Conservation (phyloP, 2,329 filamentous ascomycete genomes). For the Ceratocystis huliohia region DNA sequence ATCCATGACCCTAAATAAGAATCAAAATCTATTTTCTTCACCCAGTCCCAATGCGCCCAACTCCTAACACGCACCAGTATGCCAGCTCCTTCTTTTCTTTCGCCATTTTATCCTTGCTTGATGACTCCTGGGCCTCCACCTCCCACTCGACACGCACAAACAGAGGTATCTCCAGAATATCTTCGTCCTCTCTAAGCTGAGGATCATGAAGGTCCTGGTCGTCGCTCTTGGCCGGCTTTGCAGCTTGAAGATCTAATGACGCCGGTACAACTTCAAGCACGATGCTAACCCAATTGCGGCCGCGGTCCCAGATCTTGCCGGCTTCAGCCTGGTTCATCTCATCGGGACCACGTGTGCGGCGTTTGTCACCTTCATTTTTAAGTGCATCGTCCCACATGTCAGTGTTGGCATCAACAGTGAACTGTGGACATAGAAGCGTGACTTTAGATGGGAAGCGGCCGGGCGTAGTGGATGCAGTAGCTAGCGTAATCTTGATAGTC, state of each 20-base stretch:
- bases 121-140: slow-evolving; percentile 51
- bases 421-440: slow-evolving; percentile 86
- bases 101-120: slow-evolving; percentile 43
- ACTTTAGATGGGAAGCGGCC: slow-evolving; percentile 66
- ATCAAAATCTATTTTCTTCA: slow-evolving; percentile 20
- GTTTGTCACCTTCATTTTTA: slow-evolving; percentile 34
- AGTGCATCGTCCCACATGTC: slow-evolving; percentile 78
- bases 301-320: slow-evolving; percentile 92
- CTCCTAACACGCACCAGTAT: slow-evolving; percentile 88
- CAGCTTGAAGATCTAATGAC: slow-evolving; percentile 34
- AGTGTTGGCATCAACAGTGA: slow-evolving; percentile 89
- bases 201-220: slow-evolving; percentile 33
- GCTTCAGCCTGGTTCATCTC: slow-evolving; percentile 46
- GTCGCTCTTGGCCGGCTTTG: slow-evolving; percentile 26
- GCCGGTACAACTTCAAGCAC: slow-evolving; percentile 77
- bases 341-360: slow-evolving; percentile 29
- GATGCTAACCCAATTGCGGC: slow-evolving; percentile 88
- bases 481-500: slow-evolving; percentile 71
- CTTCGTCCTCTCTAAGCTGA: slow-evolving; percentile 46
- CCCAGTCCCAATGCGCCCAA: slow-evolving; percentile 60
- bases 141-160: slow-evolving; percentile 92
- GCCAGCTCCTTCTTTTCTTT: slow-evolving; percentile 77
- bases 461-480: slow-evolving; percentile 67
- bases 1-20: background rate
- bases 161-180: slow-evolving; percentile 75